Conservation (phyloP, 768 basidiomycete species). For the Mycena indigotica region DNA sequence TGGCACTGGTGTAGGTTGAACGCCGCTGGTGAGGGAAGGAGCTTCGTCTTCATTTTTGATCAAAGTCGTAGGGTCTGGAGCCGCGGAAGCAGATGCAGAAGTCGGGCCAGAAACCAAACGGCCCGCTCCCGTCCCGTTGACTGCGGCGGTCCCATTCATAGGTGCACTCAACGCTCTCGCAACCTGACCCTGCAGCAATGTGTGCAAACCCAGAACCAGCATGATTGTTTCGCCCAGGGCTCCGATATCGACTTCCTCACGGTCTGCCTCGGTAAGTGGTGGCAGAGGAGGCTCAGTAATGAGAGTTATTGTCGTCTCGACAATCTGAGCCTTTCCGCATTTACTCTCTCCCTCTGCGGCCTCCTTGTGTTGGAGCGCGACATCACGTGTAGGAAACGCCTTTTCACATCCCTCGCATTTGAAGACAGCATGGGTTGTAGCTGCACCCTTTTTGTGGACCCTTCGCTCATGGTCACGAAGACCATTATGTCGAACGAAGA, state of each 20-base stretch:
- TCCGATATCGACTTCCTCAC: slow-evolving; percentile 59
- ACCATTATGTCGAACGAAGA: slow-evolving; percentile 67
- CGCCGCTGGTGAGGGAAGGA: neutral
- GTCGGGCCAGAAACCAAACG: neutral
- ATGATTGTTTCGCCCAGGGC: slow-evolving; percentile 53
- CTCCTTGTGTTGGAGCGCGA: slow-evolving; percentile 77
- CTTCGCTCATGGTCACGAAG: slow-evolving; percentile 69
- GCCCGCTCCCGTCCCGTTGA: neutral
- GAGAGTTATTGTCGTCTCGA: slow-evolving; percentile 70
- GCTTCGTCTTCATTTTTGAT: neutral
- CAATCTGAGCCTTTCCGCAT: slow-evolving; percentile 60
- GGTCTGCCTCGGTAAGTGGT: slow-evolving; percentile 52
- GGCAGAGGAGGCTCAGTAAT: slow-evolving; percentile 48
- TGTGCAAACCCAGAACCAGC: slow-evolving; percentile 56
- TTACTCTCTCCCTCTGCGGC: slow-evolving; percentile 52
- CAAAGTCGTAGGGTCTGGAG: neutral
- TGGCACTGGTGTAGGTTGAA: neutral
- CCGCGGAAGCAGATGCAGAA: neutral
- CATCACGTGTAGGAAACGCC: slow-evolving; percentile 75
- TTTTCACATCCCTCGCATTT: slow-evolving; percentile 75
- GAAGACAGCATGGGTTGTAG: slow-evolving; percentile 53
- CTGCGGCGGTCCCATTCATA: slow-evolving; percentile 13
- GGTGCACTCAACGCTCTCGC: slow-evolving; percentile 52
- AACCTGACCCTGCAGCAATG: slow-evolving; percentile 59
- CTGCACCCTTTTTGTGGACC: slow-evolving; percentile 70